Evolutionary conservation across 2,329 filamentous ascomycete species (phyloP).

Genomic region (Calonectria crousiana): DNA sequence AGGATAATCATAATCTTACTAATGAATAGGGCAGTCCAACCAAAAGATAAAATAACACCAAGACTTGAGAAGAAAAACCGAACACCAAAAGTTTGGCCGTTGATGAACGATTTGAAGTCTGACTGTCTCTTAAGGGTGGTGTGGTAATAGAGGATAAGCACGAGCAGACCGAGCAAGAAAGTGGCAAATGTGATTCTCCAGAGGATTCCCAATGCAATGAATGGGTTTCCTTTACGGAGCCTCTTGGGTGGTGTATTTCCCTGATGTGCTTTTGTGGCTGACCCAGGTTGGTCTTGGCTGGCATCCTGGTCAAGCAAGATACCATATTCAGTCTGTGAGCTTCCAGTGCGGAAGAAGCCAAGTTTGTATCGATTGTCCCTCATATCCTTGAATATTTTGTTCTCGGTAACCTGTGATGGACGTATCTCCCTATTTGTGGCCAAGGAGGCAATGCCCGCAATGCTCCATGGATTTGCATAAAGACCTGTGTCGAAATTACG

Average conservation of each 20-base stretch:
- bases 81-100: conserved; percentile 56
- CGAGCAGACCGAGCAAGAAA: conserved; percentile 49
- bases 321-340: conserved; percentile 34
- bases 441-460: conserved; percentile 33
- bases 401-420: conserved; percentile 28
- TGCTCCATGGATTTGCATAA: conserved; percentile 40
- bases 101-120: conserved; percentile 51
- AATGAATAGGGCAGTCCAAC: conserved; percentile 56
- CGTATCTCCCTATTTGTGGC: conserved; percentile 34
- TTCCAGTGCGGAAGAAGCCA: conserved; percentile 27
- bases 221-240: conserved; percentile 42
- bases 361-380: conserved; percentile 31
- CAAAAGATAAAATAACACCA: conserved; percentile 55
- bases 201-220: conserved; percentile 50
- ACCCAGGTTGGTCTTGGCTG: conserved; percentile 6
- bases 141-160: conserved; percentile 55
- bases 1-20: conserved; percentile 42
- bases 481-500: conserved; percentile 38
- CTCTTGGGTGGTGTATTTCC: not conserved
- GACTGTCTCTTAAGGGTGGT: conserved; percentile 41
- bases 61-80: conserved; percentile 57
- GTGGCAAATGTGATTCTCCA: conserved; percentile 50
- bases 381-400: conserved; percentile 28
- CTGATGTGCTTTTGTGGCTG: not conserved
- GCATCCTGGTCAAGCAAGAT: conserved; percentile 33